Evolutionary conservation across 345 rosid species (phyloP).

Genomic region (Arabis alpina): DNA sequence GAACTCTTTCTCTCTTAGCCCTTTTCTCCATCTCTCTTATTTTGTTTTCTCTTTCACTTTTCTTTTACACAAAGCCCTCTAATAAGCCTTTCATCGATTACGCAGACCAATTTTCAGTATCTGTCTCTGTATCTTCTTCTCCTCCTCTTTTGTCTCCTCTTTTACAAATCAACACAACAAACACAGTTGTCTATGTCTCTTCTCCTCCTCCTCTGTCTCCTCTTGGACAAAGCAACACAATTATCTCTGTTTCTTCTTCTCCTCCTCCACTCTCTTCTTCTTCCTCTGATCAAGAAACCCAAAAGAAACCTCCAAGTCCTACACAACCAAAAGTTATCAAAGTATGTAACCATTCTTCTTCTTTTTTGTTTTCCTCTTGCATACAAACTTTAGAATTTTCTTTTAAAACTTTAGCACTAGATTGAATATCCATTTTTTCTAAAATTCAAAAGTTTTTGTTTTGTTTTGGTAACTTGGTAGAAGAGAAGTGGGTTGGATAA

Average conservation of each 20-base stretch:
- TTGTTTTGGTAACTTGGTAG: conserved; percentile 12
- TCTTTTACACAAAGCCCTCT: conserved; percentile 29
- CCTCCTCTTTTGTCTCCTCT: conserved; percentile 16
- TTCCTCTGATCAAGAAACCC: conserved; percentile 8
- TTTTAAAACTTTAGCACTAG: too few relatives aligned
- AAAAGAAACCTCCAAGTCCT: conserved; percentile 22
- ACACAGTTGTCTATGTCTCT: conserved; percentile 17
- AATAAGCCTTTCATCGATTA: conserved; percentile 30
- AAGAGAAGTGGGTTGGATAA: conserved; percentile 39
- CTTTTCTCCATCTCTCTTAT: conserved; percentile 29
- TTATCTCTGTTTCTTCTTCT: conserved; percentile 15
- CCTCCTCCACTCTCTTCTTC: background rate
- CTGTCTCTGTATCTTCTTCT: conserved; percentile 28
- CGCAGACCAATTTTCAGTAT: conserved; percentile 31
- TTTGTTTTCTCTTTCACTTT: conserved; percentile 28
- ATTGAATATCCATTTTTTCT: conserved; percentile 11
- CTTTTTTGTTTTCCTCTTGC: background rate
- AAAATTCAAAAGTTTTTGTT: background rate
- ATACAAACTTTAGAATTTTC: background rate
- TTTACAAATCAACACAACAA: conserved; percentile 15
- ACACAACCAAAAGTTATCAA: conserved; percentile 21
- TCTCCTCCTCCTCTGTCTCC: conserved; percentile 7
- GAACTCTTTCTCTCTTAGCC: conserved; percentile 37
- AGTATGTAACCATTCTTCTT: conserved; percentile 11
- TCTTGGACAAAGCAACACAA: conserved; percentile 1